phyloP scores from a whole-genome alignment of 2,329 filamentous ascomycete species.

The Blumeria hordei region DNA sequence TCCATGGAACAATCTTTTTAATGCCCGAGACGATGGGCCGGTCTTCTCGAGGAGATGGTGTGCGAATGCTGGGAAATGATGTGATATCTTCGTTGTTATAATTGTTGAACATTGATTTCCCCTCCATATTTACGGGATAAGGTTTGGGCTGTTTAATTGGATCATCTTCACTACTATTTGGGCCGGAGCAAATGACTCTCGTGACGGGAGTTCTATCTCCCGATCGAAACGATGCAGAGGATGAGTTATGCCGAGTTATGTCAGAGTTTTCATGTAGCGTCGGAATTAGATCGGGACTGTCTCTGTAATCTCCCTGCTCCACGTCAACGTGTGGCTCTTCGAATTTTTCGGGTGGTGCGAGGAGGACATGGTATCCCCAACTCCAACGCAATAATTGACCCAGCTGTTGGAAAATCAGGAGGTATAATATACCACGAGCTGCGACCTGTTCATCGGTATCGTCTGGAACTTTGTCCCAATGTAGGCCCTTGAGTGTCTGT shows the following conservation, averaged over 20 bases:
- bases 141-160: constrained; percentile 13
- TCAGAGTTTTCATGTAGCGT: constrained; percentile 17
- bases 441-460: constrained; percentile 92
- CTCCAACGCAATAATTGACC: constrained; percentile 92
- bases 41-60: constrained; percentile 10
- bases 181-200: constrained; percentile 11
- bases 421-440: constrained; percentile 79
- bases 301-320: constrained; percentile 26
- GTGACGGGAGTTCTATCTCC: constrained; percentile 15
- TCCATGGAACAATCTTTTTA: constrained; percentile 19
- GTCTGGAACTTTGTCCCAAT: constrained; percentile 76
- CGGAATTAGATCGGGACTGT: constrained; percentile 25
- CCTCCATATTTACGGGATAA: constrained; percentile 8
- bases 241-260: constrained; percentile 5
- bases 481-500: constrained; percentile 71
- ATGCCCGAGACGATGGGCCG: constrained; percentile 17
- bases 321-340: constrained; percentile 23
- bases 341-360: constrained; percentile 63
- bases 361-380: constrained; percentile 85
- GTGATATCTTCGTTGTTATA: constrained; percentile 27
- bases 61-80: constrained; percentile 33
- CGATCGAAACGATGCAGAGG: constrained; percentile 12
- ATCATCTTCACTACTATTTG: constrained; percentile 19
- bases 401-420: constrained; percentile 92
- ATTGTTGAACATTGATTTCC: constrained; percentile 6